These are phyloP conservation scores for Colletotrichum godetiae DNA, from an alignment of 2,329 filamentous ascomycete genomes.

Conservation along the genomic window DNA sequence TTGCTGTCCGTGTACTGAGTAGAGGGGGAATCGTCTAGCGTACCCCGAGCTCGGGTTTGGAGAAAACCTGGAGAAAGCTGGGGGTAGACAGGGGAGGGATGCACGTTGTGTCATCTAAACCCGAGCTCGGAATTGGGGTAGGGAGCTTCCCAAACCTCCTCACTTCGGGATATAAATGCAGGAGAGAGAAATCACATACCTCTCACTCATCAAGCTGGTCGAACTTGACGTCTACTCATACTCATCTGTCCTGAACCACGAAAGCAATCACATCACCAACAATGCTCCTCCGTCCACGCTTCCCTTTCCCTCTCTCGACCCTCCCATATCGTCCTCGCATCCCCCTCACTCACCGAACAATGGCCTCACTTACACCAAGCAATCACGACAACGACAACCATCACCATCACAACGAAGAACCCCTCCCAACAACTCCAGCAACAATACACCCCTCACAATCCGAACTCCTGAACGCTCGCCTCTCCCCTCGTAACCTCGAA, in stretches of 20 bases:
- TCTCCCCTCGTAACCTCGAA: constrained; percentile 64
- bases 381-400: background rate
- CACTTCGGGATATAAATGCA: background rate
- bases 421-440: constrained; percentile 21
- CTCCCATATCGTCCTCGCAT: no score
- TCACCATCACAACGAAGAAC: background rate
- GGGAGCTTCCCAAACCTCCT: background rate
- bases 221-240: no score
- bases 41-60: constrained; percentile 47
- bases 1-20: no score
- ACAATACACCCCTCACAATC: constrained; percentile 48
- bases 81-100: background rate
- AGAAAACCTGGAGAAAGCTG: background rate
- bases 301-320: background rate
- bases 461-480: background rate
- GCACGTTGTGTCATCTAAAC: background rate
- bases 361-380: constrained; percentile 25
- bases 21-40: constrained; percentile 22
- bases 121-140: constrained; percentile 42
- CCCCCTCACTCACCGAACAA: background rate
- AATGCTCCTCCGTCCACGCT: background rate
- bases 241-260: background rate
- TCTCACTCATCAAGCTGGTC: background rate
- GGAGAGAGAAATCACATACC: background rate
- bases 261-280: background rate